Percentiles rank a stretch among this genome's conserved stretches.
Conservation (phyloP, 306 rosid genomes). For the Clitoria ternatea region DNA sequence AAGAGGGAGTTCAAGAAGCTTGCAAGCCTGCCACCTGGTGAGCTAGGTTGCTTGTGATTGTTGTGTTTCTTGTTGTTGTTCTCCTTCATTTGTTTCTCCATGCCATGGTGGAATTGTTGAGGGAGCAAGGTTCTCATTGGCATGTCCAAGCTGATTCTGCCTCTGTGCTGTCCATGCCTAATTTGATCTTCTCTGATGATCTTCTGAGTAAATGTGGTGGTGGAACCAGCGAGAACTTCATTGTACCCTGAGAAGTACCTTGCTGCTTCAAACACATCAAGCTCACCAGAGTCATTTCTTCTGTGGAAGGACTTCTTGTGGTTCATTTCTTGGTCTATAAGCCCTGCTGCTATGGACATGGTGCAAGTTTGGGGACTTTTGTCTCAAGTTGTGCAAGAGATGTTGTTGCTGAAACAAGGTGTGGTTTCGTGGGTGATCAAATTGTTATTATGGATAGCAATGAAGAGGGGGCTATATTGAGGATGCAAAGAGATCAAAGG, state of each 20-base stretch:
- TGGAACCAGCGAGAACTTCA: slow-evolving; percentile 38
- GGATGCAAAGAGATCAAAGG: slow-evolving; percentile 49
- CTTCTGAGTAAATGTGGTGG: slow-evolving; percentile 43
- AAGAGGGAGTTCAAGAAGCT: slow-evolving; percentile 92
- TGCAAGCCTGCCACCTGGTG: slow-evolving; percentile 91
- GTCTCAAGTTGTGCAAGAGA: slow-evolving; percentile 14
- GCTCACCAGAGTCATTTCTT: slow-evolving; percentile 71
- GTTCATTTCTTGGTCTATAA: slow-evolving; percentile 48
- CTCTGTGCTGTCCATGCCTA: too few relatives aligned
- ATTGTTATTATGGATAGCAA: slow-evolving; percentile 17
- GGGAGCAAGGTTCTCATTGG: slow-evolving; percentile 71
- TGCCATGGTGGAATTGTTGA: slow-evolving; percentile 44
- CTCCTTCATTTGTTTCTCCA: slow-evolving; percentile 59
- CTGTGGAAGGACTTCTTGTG: slow-evolving; percentile 69
- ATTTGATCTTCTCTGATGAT: slow-evolving; percentile 59
- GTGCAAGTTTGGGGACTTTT: not conserved
- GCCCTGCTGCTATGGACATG: slow-evolving; percentile 73
- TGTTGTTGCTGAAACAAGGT: slow-evolving; percentile 19
- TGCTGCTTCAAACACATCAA: slow-evolving; percentile 88
- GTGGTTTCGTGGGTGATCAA: too few relatives aligned
- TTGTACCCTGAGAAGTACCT: slow-evolving; percentile 87
- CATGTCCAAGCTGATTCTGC: slow-evolving; percentile 88
- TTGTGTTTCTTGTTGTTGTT: slow-evolving; percentile 81
- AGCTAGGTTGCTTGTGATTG: slow-evolving; percentile 85
- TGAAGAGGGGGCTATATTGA: slow-evolving; percentile 30